Conservation (phyloP, 2,329 filamentous ascomycete species). For the Neofusicoccum sp. region DNA sequence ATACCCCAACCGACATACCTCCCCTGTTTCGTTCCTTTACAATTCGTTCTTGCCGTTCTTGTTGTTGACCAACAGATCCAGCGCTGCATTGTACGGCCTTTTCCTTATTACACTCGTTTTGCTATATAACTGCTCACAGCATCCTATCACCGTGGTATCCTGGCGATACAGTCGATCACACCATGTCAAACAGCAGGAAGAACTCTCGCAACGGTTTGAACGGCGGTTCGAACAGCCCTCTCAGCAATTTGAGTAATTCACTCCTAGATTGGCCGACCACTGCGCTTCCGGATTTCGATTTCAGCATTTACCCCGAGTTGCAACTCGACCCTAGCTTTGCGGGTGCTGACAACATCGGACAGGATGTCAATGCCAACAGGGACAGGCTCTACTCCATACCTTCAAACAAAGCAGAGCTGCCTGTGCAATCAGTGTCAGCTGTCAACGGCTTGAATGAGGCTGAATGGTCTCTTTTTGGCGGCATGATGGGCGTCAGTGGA, state of each 20-base stretch:
- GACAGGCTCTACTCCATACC: background rate
- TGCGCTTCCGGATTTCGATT: no score
- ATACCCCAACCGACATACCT: background rate
- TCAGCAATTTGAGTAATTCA: background rate
- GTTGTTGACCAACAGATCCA: constrained; percentile 11
- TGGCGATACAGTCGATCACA: background rate
- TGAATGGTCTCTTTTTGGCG: background rate
- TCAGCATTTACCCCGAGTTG: background rate
- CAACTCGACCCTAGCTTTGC: background rate
- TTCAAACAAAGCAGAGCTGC: background rate
- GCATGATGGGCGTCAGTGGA: no score
- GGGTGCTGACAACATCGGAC: background rate
- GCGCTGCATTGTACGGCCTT: background rate
- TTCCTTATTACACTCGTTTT: background rate
- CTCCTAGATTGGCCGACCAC: background rate
- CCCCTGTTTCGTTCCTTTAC: background rate
- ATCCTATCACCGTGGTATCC: no score
- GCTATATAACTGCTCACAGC: no score
- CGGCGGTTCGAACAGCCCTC: background rate
- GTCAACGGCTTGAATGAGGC: background rate
- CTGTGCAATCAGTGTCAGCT: background rate
- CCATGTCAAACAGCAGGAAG: background rate
- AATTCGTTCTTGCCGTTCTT: background rate
- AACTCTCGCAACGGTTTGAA: background rate
- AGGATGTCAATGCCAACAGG: background rate